phyloP scores from a whole-genome alignment of 176 grass and related monocot species.

The Tillandsia fasciculata region DNA sequence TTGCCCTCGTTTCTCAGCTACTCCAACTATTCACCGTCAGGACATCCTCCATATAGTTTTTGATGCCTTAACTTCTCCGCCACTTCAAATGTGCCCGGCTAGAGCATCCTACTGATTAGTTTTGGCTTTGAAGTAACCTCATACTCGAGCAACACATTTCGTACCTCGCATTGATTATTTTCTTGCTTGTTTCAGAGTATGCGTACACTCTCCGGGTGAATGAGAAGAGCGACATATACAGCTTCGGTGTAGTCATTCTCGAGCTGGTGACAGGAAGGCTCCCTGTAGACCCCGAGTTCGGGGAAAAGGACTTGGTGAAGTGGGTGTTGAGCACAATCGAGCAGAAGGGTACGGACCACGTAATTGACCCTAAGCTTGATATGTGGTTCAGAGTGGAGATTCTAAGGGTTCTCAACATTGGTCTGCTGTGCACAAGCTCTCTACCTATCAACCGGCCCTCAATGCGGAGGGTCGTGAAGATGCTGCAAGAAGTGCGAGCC shows the following conservation, averaged over 20 bases:
- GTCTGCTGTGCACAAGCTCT: slow-evolving; percentile 61
- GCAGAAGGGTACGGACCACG: slow-evolving; percentile 46
- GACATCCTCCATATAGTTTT: too few relatives aligned
- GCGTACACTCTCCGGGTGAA: slow-evolving; percentile 80
- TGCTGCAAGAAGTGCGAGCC: slow-evolving; percentile 54
- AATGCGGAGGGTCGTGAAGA: slow-evolving; percentile 79
- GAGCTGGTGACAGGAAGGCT: slow-evolving; percentile 74
- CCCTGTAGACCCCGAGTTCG: slow-evolving; percentile 60
- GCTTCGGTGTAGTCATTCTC: slow-evolving; percentile 81
- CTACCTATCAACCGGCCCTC: slow-evolving; percentile 77
- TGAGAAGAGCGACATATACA: slow-evolving; percentile 93
- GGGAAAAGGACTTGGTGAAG: slow-evolving; percentile 85
- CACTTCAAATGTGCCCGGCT: too few relatives aligned
- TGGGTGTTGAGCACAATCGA: slow-evolving; percentile 67
- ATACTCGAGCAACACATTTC: neutral
- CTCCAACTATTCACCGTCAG: too few relatives aligned
- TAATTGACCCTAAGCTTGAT: slow-evolving; percentile 53
- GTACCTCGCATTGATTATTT: neutral
- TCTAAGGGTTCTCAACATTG: slow-evolving; percentile 49
- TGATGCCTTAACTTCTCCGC: too few relatives aligned
- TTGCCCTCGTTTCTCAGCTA: too few relatives aligned
- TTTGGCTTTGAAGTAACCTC: neutral
- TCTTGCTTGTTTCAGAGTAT: slow-evolving; percentile 38
- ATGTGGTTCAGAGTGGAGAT: slow-evolving; percentile 48
- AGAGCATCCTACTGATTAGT: neutral